Evolutionary conservation across 2,329 filamentous ascomycete genomes (phyloP).

Genomic region (Ophiostoma angusticollis): DNA sequence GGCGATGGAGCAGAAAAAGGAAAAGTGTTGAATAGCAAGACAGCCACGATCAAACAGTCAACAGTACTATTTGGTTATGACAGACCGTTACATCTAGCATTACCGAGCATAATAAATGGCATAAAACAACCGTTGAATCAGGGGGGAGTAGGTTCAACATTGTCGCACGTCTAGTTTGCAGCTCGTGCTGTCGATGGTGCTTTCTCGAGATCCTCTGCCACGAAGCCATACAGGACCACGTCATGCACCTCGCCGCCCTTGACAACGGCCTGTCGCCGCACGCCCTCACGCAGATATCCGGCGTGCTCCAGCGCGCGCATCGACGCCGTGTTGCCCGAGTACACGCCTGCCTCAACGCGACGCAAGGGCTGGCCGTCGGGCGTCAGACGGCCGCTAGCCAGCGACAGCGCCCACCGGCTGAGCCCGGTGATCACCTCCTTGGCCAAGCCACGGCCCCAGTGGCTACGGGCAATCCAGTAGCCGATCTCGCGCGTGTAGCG

Average conservation of each 20-base stretch:
- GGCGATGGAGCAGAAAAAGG: not conserved
- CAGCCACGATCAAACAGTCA: not conserved
- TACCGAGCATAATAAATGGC: too few species aligned
- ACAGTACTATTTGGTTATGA: too few species aligned
- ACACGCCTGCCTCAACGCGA: slow-evolving; percentile 29
- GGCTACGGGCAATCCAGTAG: slow-evolving; percentile 31
- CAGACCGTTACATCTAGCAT: too few species aligned
- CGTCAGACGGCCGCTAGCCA: not conserved
- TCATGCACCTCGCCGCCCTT: slow-evolving; percentile 31
- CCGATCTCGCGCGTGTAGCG: slow-evolving; percentile 34
- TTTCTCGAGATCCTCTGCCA: slow-evolving; percentile 7
- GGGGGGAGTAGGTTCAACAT: too few species aligned
- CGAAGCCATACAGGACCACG: slow-evolving; percentile 25
- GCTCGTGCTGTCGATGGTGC: too few species aligned
- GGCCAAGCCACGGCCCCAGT: slow-evolving; percentile 34
- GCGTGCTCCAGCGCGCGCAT: slow-evolving; percentile 27
- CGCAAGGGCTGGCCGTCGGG: slow-evolving; percentile 20
- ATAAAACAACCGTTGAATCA: too few species aligned
- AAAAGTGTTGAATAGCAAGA: not conserved
- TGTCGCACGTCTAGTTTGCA: too few species aligned
- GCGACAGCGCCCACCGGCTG: slow-evolving; percentile 29
- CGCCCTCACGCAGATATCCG: slow-evolving; percentile 33
- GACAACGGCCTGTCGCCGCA: slow-evolving; percentile 25
- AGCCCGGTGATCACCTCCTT: slow-evolving; percentile 28
- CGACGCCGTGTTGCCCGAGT: slow-evolving; percentile 29